phyloP scores from a whole-genome alignment of 2,329 filamentous ascomycete genomes.

The Fusarium falciforme region DNA sequence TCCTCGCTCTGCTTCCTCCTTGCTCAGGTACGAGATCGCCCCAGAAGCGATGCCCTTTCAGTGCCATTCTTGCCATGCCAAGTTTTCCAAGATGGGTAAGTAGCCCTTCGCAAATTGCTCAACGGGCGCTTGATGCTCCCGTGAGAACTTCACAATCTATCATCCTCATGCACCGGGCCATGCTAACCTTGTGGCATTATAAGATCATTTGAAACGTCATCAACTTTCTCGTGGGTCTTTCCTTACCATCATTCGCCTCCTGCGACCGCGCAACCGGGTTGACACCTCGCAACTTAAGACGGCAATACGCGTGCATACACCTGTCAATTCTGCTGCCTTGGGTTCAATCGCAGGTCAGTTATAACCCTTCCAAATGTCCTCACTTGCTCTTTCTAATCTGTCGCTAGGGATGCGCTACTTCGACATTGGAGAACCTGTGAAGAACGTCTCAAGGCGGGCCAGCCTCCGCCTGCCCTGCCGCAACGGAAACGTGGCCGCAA shows the following conservation, averaged over 20 bases:
- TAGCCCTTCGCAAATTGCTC: neutral
- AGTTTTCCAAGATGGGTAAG: neutral
- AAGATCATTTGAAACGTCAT: neutral
- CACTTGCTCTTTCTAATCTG: neutral
- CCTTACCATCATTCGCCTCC: neutral
- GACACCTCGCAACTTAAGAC: neutral
- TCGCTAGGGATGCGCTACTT: conserved; percentile 12
- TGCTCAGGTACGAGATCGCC: neutral
- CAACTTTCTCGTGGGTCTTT: neutral
- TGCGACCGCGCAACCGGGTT: neutral
- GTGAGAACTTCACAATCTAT: too few relatives aligned
- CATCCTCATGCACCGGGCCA: neutral
- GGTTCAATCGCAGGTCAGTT: conserved; percentile 18
- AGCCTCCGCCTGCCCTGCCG: neutral
- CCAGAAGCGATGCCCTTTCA: neutral
- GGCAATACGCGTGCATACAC: neutral
- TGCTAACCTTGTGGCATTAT: neutral
- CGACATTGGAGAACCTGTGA: too few relatives aligned
- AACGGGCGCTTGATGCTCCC: neutral
- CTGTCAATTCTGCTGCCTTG: neutral
- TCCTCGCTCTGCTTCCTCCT: too few relatives aligned
- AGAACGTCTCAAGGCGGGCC: too few relatives aligned
- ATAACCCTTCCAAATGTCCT: neutral
- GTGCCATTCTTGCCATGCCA: neutral
- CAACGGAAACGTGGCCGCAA: conserved; percentile 10